phyloP scores from a whole-genome alignment of 805 yeast species.

The Starmerella tilneyi region DNA sequence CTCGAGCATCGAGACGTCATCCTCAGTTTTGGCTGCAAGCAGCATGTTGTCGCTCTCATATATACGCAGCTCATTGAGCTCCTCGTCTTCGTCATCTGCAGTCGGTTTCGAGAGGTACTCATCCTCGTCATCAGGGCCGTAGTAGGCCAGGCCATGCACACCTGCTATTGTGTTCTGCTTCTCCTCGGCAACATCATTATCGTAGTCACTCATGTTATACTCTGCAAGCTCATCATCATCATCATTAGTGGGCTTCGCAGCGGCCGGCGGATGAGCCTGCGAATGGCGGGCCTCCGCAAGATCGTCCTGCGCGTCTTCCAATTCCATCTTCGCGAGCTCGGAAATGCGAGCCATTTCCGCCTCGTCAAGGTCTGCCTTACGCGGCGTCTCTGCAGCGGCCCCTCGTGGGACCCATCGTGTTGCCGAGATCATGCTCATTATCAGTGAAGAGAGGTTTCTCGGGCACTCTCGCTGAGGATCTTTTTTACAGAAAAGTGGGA shows the following conservation, averaged over 20 bases:
- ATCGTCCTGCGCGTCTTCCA: constrained; percentile 64
- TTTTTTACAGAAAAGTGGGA: background rate
- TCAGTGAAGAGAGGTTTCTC: too few relatives aligned
- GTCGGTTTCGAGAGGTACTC: constrained; percentile 46
- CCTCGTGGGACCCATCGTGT: constrained; percentile 96
- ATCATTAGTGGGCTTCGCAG: constrained; percentile 9
- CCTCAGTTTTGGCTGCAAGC: constrained; percentile 90
- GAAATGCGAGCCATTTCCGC: constrained; percentile 86
- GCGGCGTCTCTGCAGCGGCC: constrained; percentile 85
- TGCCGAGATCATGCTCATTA: constrained; percentile 50
- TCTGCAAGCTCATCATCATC: constrained; percentile 52
- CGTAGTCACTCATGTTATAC: constrained; percentile 29
- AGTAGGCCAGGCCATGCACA: constrained; percentile 34
- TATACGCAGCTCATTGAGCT: constrained; percentile 71
- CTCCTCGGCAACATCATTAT: constrained; percentile 46
- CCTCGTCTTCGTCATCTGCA: constrained; percentile 59
- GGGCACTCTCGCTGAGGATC: background rate
- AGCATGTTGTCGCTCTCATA: constrained; percentile 84
- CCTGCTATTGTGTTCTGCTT: constrained; percentile 40
- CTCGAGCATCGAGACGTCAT: constrained; percentile 82
- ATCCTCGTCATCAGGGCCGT: constrained; percentile 41
- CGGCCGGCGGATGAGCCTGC: constrained; percentile 19
- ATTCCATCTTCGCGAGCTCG: constrained; percentile 70
- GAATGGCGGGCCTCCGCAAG: constrained; percentile 39
- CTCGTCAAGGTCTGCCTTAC: constrained; percentile 75